Base-by-base conservation (phyloP, 2,329 filamentous ascomycete genomes). In the Aureobasidium musti region DNA sequence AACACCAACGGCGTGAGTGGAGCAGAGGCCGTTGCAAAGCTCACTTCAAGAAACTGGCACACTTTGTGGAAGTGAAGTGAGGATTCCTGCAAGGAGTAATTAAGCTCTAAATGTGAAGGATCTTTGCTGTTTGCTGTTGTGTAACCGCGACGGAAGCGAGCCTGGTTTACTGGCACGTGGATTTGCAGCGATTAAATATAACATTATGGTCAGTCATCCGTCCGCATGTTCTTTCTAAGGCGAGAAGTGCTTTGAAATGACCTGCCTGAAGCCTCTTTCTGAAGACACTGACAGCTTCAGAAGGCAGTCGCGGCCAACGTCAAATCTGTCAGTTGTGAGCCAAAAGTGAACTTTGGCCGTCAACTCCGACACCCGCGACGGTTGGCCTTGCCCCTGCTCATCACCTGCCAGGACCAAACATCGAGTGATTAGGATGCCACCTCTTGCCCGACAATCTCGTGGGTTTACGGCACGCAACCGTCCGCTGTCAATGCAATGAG, bases 401-500 rank as follows among this genome's bases (percentile, higher is more conserved):
- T 61, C 41, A 61, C 43, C 43, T 61, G 57, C 57, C 57, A n/a
- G 41, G 41, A 49, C 57, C 41, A 61, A 61, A 47, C 57, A 49
- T 49, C 57, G 30, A 49, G 14, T 49, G 13, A 61, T 61, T 19
- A 49, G 54, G 30, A 59, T 49, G 26, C 28, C 28, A 49, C 43
- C 28, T 37, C n/a, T 26, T 30, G 41, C 43, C 41, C 57, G 57
- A 61, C 19, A 61, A 33, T 41, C 57, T 59, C 43, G 8, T 49
- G 26, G 30, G 23, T n/a, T 28, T 21, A 19, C 47, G 59, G 45
- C 21, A 50, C 45, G 59, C 59, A 41, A 52, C 45, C 33, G 45
- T 63, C 59, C 59, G 59, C 59, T 52, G 59, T 63, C 59, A 63
- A 63, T 63, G 59, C 59, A 30, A 41, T 21, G 33, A 41, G 41